phyloP scores from a whole-genome alignment of 2,329 filamentous ascomycete genomes.

The Diaporthe aspalathi region DNA sequence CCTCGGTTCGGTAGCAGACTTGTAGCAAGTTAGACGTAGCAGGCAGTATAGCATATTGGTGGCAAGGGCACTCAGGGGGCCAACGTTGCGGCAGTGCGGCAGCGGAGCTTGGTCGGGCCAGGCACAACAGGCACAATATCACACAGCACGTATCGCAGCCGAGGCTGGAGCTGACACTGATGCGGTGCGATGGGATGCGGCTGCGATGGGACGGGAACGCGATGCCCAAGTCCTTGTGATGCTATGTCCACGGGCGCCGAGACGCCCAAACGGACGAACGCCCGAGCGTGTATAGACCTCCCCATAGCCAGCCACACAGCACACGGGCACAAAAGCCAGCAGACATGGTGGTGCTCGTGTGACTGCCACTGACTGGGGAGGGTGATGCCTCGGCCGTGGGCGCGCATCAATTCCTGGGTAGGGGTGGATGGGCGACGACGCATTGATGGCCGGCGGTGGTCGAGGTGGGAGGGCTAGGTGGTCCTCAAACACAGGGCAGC shows the following conservation, averaged over 20 bases:
- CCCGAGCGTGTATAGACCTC: slow-evolving; percentile 3
- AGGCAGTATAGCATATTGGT: background rate
- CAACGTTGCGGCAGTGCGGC: slow-evolving; percentile 3
- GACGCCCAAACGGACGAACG: background rate
- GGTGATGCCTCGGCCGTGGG: slow-evolving; percentile 14
- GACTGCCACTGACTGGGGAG: background rate
- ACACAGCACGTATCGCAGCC: background rate
- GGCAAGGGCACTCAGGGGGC: slow-evolving; percentile 11
- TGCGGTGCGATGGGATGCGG: background rate
- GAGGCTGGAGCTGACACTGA: background rate
- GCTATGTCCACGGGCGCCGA: slow-evolving; percentile 3
- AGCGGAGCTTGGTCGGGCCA: background rate
- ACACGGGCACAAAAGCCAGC: background rate
- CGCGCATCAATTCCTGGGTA: slow-evolving; percentile 5
- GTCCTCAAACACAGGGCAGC: slow-evolving; percentile 18
- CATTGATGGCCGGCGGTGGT: slow-evolving; percentile 22
- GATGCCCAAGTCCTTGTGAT: background rate
- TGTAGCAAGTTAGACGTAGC: slow-evolving; percentile 27
- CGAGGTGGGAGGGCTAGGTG: background rate
- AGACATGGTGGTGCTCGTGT: slow-evolving; percentile 9
- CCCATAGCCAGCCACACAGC: background rate
- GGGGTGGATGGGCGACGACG: background rate
- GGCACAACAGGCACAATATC: background rate
- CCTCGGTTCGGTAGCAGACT: slow-evolving; percentile 30
- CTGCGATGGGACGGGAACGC: too few species aligned